Percentiles rank a stretch among this genome's conserved stretches.
phyloP scores from a whole-genome alignment of 257 asterid species.

The Cordia subcordata region DNA sequence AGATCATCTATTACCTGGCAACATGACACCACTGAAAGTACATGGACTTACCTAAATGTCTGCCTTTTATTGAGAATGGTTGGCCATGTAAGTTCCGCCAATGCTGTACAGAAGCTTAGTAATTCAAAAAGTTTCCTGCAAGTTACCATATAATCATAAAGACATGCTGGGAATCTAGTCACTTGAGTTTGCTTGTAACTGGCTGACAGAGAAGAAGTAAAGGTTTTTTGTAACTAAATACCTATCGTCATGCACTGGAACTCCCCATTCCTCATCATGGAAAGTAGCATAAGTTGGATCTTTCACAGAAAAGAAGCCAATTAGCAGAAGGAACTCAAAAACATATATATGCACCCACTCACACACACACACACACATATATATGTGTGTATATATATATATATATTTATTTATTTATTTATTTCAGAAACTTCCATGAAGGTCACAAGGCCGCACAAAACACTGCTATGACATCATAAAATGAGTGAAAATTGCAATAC shows the following conservation, averaged over 20 bases:
- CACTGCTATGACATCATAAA: too few species aligned
- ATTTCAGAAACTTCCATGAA: background rate
- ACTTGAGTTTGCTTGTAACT: background rate
- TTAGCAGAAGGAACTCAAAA: background rate
- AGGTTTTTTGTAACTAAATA: constrained; percentile 10
- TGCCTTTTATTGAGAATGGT: constrained; percentile 35
- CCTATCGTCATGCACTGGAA: constrained; percentile 44
- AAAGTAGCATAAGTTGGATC: constrained; percentile 41
- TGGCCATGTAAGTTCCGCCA: constrained; percentile 46
- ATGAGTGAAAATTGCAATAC: background rate
- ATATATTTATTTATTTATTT: background rate
- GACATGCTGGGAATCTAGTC: background rate
- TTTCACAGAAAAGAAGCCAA: constrained; percentile 13
- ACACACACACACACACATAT: too few species aligned
- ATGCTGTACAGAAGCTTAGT: constrained; percentile 29
- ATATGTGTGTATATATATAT: too few species aligned
- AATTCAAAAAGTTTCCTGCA: constrained; percentile 38
- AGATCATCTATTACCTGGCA: background rate
- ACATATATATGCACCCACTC: too few species aligned
- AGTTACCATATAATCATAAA: background rate
- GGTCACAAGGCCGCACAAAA: too few species aligned
- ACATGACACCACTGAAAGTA: background rate
- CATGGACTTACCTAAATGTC: constrained; percentile 27
- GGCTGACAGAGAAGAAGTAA: background rate
- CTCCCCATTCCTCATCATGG: constrained; percentile 64